These are phyloP conservation scores for Zygosaccharomyces pseudobailii DNA, from an alignment of 1,139 yeast genomes.

Conservation along the genomic window DNA sequence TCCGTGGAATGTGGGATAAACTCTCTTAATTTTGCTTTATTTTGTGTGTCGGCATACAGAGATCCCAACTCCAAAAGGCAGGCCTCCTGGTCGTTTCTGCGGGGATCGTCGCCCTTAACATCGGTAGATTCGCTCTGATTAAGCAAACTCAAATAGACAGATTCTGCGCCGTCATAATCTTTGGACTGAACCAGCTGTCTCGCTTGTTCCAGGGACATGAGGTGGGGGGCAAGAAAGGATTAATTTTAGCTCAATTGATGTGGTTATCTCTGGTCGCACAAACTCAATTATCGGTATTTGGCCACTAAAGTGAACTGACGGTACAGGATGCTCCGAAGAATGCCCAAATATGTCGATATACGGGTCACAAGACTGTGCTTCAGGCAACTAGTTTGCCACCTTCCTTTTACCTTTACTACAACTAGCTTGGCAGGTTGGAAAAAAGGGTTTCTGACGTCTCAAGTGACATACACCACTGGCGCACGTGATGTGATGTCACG, in stretches of 20 bases:
- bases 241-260: neutral
- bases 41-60: constrained; percentile 44
- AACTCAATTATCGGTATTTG: neutral
- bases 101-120: constrained; percentile 26
- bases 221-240: neutral
- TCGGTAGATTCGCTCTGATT: constrained; percentile 22
- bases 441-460: neutral
- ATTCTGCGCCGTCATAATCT: constrained; percentile 53
- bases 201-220: constrained; percentile 49
- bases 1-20: constrained; percentile 68
- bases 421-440: neutral
- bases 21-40: constrained; percentile 49
- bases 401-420: neutral
- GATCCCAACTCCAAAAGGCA: constrained; percentile 62
- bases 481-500: neutral
- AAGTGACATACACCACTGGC: neutral
- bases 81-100: constrained; percentile 51
- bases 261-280: neutral
- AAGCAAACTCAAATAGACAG: constrained; percentile 38
- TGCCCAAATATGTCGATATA: neutral
- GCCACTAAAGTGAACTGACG: neutral
- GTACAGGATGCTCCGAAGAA: neutral
- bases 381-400: constrained; percentile 2
- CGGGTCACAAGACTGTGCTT: neutral
- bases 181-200: constrained; percentile 49